Percentiles rank a stretch among this genome's conserved stretches.
phyloP scores from a whole-genome alignment of 441 rosid genomes.

The Erysimum pusillum region DNA sequence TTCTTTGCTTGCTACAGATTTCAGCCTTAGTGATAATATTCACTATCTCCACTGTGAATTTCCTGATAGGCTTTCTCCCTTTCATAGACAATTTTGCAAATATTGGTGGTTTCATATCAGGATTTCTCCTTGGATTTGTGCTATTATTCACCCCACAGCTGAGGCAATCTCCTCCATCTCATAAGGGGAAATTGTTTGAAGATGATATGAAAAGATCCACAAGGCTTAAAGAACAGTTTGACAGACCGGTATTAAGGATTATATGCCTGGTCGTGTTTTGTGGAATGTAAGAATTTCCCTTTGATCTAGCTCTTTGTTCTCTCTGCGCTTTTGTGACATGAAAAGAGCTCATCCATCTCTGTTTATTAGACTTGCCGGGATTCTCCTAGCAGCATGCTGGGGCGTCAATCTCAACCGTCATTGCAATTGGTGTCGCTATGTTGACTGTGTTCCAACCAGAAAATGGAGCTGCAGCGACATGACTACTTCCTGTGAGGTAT shows the following conservation, averaged over 20 bases:
- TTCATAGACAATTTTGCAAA: conserved; percentile 74
- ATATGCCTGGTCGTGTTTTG: conserved; percentile 62
- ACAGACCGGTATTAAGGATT: conserved; percentile 71
- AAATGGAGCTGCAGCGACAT: conserved; percentile 82
- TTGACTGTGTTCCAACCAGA: conserved; percentile 71
- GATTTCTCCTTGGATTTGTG: conserved; percentile 76
- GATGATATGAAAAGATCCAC: conserved; percentile 54
- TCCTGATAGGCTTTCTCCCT: conserved; percentile 79
- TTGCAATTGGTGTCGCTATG: conserved; percentile 76
- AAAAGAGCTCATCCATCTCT: conserved; percentile 21
- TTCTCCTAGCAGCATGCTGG: conserved; percentile 54
- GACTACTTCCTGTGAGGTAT: conserved; percentile 74
- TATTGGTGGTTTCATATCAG: conserved; percentile 81
- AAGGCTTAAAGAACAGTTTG: conserved; percentile 66
- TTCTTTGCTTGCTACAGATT: conserved; percentile 57
- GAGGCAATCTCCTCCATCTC: conserved; percentile 53
- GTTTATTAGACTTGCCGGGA: conserved; percentile 58
- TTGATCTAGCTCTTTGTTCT: conserved; percentile 24
- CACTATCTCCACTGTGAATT: conserved; percentile 59
- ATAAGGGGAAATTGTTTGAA: conserved; percentile 59
- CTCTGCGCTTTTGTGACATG: conserved; percentile 14
- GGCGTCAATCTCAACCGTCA: conserved; percentile 64
- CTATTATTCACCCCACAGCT: conserved; percentile 69
- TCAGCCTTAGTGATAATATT: conserved; percentile 62
- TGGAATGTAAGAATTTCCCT: conserved; percentile 62